These are phyloP conservation scores for Exobasidium rhododendri DNA, from an alignment of 1,284 basidiomycete genomes.

Conservation along the genomic window DNA sequence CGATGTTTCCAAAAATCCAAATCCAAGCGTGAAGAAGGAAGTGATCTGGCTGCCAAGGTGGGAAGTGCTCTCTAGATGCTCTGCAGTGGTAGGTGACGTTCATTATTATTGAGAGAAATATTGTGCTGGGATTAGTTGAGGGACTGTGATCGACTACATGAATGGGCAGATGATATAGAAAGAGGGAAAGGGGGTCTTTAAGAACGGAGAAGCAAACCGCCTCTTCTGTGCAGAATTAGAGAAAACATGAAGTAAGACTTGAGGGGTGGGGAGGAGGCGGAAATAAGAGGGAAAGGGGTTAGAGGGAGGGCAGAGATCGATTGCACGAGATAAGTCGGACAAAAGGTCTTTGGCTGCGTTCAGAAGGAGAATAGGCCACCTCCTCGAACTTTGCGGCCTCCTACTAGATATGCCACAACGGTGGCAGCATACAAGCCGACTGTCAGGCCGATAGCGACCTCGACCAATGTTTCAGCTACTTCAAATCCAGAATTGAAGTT, in stretches of 20 bases:
- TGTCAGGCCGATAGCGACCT: slow-evolving; percentile 50
- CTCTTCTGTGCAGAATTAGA: too few relatives aligned
- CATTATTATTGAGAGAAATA: too few relatives aligned
- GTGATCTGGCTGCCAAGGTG: too few relatives aligned
- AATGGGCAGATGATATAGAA: background rate
- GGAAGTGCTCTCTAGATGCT: too few relatives aligned
- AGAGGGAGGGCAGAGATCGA: background rate
- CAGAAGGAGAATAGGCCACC: slow-evolving; percentile 49
- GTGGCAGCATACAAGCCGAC: slow-evolving; percentile 51
- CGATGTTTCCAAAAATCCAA: too few relatives aligned
- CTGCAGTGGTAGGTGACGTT: too few relatives aligned
- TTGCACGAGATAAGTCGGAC: background rate
- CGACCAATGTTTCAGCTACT: slow-evolving; percentile 36
- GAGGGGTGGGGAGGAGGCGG: background rate
- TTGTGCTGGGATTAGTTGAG: too few relatives aligned
- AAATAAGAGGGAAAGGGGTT: background rate
- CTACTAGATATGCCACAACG: slow-evolving; percentile 43
- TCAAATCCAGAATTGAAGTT: slow-evolving; percentile 28
- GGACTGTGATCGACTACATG: background rate
- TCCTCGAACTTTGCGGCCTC: slow-evolving; percentile 39
- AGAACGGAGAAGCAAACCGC: background rate
- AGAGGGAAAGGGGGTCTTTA: background rate
- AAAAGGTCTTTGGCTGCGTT: slow-evolving; percentile 1
- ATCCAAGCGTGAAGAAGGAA: too few relatives aligned
- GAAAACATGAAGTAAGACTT: too few relatives aligned